Base-by-base conservation (phyloP, 768 basidiomycete genomes). In the Termitomyces titanicus region DNA sequence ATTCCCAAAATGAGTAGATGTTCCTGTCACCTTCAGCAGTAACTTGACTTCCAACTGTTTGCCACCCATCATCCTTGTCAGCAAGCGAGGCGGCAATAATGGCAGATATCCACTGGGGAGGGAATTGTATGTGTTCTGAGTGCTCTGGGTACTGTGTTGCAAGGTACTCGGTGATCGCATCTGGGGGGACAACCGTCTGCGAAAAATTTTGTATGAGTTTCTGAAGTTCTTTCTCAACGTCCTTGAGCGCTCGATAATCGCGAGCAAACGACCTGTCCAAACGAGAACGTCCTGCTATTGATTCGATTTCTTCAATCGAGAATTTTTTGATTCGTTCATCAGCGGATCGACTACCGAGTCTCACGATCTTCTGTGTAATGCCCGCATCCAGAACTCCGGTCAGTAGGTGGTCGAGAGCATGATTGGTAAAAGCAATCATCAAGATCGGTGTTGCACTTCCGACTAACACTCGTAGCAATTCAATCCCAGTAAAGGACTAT, bases 331-430 rank as follows among this genome's bases (percentile, higher is more conserved):
- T 81, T 17, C 79, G 74, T 49, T 85, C 83, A 35, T 88, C 83
- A 0, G 76, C 66, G 0, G 85, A 78, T 15, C 83, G 78, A n/a
- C 84, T 78, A 0, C 90, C 90, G 7, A 90, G 74, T 0, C 90
- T 83, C 2, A 90, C 79, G 20, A 91, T 72, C 35, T 82, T 79
- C 0, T 70, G 66, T 0, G 88, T 89, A 58, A 91, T 88, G 0
- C 68, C 65, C 0, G 79, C 80, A 58, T 91, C 86, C 1, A 91
- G 74, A 3, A 90, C 79, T 0, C 82, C 81, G 4, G 70, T 71
- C 2, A 92, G 70, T 70, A 91, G 78, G 58, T 90, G 86, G 54
- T 92, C 89, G 3, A 92, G 74, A 0, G 89, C 89, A 42, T 91
- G 90, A 59, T 92, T 91, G 0, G 89, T 92, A 68, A 84, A 89